phyloP scores from a whole-genome alignment of 805 yeast genomes.

The Kregervanrija pseudodelftensis region DNA sequence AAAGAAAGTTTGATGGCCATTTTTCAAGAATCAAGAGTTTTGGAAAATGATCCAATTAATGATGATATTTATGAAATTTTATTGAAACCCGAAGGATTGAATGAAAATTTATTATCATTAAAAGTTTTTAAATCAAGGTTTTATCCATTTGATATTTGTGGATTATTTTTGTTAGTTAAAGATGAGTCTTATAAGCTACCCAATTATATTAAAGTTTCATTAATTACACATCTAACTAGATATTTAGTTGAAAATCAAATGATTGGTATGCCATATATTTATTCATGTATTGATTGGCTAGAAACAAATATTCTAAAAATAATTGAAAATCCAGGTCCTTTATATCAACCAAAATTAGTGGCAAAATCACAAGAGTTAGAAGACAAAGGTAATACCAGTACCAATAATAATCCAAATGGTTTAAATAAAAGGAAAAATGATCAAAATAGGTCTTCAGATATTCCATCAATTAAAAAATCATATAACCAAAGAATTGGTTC shows the following conservation, averaged over 20 bases:
- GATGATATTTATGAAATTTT: constrained; percentile 28
- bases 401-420: background rate
- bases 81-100: constrained; percentile 27
- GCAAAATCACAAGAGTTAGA: background rate
- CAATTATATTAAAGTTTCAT: constrained; percentile 58
- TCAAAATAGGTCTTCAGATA: constrained; percentile 24
- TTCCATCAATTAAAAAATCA: constrained; percentile 27
- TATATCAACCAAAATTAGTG: constrained; percentile 30
- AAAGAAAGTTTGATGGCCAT: constrained; percentile 58
- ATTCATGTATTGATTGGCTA: constrained; percentile 69
- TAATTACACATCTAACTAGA: constrained; percentile 39
- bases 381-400: background rate
- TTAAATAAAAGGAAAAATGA: constrained; percentile 4
- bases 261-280: constrained; percentile 67
- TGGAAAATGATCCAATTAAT: constrained; percentile 31
- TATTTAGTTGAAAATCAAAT: constrained; percentile 36
- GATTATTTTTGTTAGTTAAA: constrained; percentile 47
- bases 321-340: constrained; percentile 69
- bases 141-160: constrained; percentile 68
- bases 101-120: constrained; percentile 23
- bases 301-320: constrained; percentile 52
- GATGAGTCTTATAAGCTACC: constrained; percentile 49
- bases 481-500: constrained; percentile 21
- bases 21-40: constrained; percentile 27
- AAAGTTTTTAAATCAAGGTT: constrained; percentile 37